Base-by-base conservation (phyloP, 116 monocot species). In the Posidonia oceanica region DNA sequence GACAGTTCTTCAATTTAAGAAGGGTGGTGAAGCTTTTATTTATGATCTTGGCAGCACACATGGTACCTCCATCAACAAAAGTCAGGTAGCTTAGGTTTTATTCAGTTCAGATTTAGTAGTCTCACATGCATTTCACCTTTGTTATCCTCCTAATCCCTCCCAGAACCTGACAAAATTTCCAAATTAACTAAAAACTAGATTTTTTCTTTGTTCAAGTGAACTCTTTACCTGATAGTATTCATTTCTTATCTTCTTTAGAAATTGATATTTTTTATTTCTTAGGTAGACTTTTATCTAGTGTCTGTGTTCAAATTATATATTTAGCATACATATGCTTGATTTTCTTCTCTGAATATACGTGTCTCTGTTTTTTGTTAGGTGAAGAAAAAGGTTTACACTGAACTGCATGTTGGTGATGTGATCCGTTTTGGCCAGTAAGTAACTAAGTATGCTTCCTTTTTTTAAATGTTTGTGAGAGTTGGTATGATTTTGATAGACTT, bases 31-130 rank as follows among this genome's bases (percentile, higher is more conserved):
- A 79, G 81, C 75, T 51, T 91, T 86, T 73, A 75, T 95, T 65
- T 95, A 88, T 83, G 95, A 95, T 78, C 79, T 95, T 78, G 91
- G 85, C 12, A 95, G 95, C 38, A 91, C 95, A 36, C 91, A 95
- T 78, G 95, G 95, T 8, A 91, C 95, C 51, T 88, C 72, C 54
- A 37, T 95, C 72, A 95, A 95, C 72, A 95, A 95, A 74, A 78
- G 42, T 68, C 82, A 84, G 95, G 95, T 91, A 78, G 20, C 14
- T 5, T 8, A 37, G 7, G 13, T 62, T n/a, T 41, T n/a, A 44
- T 44, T 4, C 3, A 3, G 7, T 48, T 48, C 48, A 48, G 12
- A 41, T 41, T 42, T 65, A 65, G 16, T 65, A 65, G 65, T 65
- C n/a, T 17, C 40, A 20, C 39, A 11, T 8, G 18, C 42, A 41